Base-by-base conservation (phyloP, 2,329 filamentous ascomycete genomes). In the Fusarium sp. region DNA sequence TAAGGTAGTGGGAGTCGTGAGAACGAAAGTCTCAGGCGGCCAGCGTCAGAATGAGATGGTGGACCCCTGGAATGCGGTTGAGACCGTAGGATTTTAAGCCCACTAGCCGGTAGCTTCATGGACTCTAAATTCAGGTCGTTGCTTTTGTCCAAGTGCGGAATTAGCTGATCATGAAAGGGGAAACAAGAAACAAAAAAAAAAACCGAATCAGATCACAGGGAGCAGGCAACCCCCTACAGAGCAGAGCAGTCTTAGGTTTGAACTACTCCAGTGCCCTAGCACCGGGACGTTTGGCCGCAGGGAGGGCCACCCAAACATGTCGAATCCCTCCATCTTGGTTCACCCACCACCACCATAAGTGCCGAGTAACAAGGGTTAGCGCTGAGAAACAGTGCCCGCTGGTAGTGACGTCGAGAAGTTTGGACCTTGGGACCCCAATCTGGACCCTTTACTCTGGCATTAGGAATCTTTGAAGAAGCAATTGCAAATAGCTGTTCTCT, bases 281-380 rank as follows among this genome's bases (percentile, higher is more conserved):
- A 64, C 52, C 65, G 56, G 66, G 69, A 63, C 68, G 51, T 47
- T 38, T 68, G 57, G 71, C 60, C 66, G 71, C 71, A 73, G 71
- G 57, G 62, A n/a, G 40, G 53, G 53, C 53, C 67, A 62, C 52
- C 47, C 47, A 51, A 51, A 51, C 52, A 55, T 36, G 12, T 28
- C 38, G 16, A 36, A 20, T 31, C 20, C 41, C 47, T 51, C 47
- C 47, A 28, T 51, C 23, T 23, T 40, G 47, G 47, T 51, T 51
- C 47, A 49, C 57, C 59, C 59, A 67, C 65, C 65, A 67, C 38
- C 40, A 50, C 58, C 51, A 62, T 67, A 73, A 67, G 67, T 72
- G 67, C 70, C 70, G 70, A 69, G 51, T 36, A 60, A 47, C 70
- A 64, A 64, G 70, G 70, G 53, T 68, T 41, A 53, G 38, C 31